These are phyloP conservation scores for Escallonia herrerae DNA, from an alignment of 129 eudicot species.

Conservation along the genomic window DNA sequence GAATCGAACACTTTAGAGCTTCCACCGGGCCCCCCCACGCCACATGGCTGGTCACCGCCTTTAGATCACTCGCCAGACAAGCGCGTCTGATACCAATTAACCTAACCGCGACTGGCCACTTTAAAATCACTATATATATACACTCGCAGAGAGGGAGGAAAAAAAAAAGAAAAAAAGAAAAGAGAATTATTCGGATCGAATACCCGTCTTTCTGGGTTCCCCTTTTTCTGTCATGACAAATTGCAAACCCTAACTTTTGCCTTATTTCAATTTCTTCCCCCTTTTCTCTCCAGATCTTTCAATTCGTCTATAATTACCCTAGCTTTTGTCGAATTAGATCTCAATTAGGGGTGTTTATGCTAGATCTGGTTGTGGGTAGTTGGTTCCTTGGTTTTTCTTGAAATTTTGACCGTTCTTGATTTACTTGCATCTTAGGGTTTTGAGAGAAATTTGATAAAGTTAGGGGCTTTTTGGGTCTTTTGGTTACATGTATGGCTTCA, in stretches of 20 bases:
- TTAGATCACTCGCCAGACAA: constrained; percentile 14
- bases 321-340: constrained; percentile 21
- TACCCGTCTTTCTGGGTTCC: constrained; percentile 4
- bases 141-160: constrained; percentile 20
- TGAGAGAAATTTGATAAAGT: constrained; percentile 1
- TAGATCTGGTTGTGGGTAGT: constrained; percentile 19
- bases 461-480: constrained; percentile 12
- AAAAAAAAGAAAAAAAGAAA: constrained; percentile 8
- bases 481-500: constrained; percentile 76
- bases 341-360: constrained; percentile 8
- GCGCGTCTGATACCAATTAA: constrained; percentile 29
- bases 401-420: not conserved
- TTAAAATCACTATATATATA: not conserved
- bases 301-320: constrained; percentile 26
- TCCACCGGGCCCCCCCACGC: too few species aligned
- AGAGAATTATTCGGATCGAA: constrained; percentile 37
- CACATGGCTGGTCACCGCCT: constrained; percentile 19
- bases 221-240: not conserved
- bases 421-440: constrained; percentile 24
- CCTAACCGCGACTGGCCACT: too few species aligned
- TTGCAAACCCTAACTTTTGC: constrained; percentile 30
- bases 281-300: constrained; percentile 14
- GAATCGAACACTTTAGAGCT: too few species aligned
- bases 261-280: not conserved
- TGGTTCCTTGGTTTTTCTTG: constrained; percentile 2